Evolutionary conservation across 2,329 filamentous ascomycete genomes (phyloP).

Genomic region (Aspergillus texensis): DNA sequence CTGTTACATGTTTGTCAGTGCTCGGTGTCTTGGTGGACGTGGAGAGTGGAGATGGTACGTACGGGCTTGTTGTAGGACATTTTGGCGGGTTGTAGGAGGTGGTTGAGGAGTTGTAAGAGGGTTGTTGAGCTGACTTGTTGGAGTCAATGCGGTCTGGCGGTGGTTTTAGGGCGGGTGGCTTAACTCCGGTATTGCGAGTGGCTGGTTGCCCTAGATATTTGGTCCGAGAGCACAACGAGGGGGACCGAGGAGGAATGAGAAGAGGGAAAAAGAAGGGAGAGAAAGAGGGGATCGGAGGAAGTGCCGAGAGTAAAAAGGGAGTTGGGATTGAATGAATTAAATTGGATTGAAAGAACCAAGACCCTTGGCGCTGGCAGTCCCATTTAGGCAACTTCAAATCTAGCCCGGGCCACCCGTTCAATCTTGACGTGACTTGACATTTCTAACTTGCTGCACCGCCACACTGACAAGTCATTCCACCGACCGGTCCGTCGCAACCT

Average conservation of each 20-base stretch:
- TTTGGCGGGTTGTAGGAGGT: conserved; percentile 6
- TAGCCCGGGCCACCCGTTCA: not conserved
- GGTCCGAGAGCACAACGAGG: not conserved
- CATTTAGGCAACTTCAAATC: conserved; percentile 4
- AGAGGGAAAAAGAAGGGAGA: not conserved
- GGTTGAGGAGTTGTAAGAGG: not conserved
- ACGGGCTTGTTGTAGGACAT: conserved; percentile 41
- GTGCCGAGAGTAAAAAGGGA: not conserved
- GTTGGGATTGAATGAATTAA: not conserved
- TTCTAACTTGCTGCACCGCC: not conserved
- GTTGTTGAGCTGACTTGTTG: not conserved
- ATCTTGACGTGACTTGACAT: not conserved
- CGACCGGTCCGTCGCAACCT: not conserved
- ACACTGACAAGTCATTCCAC: not conserved
- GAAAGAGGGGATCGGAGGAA: not conserved
- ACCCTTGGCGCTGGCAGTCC: not conserved
- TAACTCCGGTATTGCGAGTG: not conserved
- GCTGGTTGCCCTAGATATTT: not conserved
- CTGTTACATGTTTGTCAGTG: conserved; percentile 18
- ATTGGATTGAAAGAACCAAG: not conserved
- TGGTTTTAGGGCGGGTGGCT: not conserved
- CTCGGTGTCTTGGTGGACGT: not conserved
- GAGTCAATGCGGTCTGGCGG: not conserved
- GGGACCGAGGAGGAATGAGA: not conserved
- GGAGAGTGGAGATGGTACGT: conserved; percentile 13